Percentiles rank a stretch among this genome's conserved stretches.
These are phyloP conservation scores for Fomitopsis schrenkii DNA, from an alignment of 1,284 basidiomycete species.

Conservation along the genomic window DNA sequence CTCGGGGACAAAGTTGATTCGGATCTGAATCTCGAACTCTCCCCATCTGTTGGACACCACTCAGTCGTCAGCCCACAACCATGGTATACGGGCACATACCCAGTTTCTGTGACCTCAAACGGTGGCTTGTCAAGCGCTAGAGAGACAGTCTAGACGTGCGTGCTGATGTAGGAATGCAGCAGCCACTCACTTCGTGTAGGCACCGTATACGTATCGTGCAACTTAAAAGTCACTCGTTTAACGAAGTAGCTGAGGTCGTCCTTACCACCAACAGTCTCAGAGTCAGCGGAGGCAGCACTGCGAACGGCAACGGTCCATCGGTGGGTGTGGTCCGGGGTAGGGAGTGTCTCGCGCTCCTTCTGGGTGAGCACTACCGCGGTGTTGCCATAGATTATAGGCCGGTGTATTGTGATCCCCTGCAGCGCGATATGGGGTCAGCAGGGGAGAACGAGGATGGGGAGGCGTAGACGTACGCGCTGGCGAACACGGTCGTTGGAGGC, in stretches of 20 bases:
- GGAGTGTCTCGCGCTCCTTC: slow-evolving; percentile 63
- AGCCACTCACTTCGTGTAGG: slow-evolving; percentile 76
- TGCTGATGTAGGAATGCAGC: not conserved
- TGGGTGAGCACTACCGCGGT: slow-evolving; percentile 81
- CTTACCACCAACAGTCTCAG: slow-evolving; percentile 77
- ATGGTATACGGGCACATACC: slow-evolving; percentile 38
- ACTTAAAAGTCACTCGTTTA: slow-evolving; percentile 94
- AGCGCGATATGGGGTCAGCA: slow-evolving; percentile 8
- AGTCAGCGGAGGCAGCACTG: slow-evolving; percentile 63
- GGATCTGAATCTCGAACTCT: slow-evolving; percentile 96
- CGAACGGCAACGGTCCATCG: slow-evolving; percentile 96
- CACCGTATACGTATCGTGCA: slow-evolving; percentile 95
- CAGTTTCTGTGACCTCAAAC: slow-evolving; percentile 94
- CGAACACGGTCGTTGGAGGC: slow-evolving; percentile 65
- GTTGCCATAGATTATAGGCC: slow-evolving; percentile 96
- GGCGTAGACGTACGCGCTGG: slow-evolving; percentile 52
- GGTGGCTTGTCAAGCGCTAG: slow-evolving; percentile 90
- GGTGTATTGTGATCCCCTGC: slow-evolving; percentile 85
- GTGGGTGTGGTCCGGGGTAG: slow-evolving; percentile 83
- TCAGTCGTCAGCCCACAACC: not conserved
- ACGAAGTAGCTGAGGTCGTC: slow-evolving; percentile 89
- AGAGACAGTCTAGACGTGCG: not conserved
- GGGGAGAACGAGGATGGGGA: not conserved
- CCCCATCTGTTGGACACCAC: slow-evolving; percentile 76
- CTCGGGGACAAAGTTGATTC: slow-evolving; percentile 90